phyloP scores from a whole-genome alignment of 2,329 filamentous ascomycete species.

The Parascedosporium putredinis region DNA sequence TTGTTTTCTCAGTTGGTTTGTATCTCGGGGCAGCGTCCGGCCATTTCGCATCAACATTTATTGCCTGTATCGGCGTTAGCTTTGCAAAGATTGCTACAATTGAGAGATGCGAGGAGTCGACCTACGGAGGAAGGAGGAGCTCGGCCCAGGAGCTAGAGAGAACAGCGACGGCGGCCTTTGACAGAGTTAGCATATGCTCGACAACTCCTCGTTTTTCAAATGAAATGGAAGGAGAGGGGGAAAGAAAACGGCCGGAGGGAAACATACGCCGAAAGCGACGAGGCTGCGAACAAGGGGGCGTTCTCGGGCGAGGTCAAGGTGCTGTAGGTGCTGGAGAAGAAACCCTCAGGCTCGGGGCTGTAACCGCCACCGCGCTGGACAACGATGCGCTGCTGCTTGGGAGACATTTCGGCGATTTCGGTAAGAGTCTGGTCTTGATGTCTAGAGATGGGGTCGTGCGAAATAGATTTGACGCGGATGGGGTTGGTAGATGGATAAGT shows the following conservation, averaged over 20 bases:
- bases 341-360: constrained; percentile 23
- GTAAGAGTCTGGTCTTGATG: no score
- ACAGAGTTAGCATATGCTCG: no score
- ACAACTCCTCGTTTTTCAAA: no score
- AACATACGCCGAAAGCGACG: constrained; percentile 56
- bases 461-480: no score
- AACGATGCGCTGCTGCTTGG: constrained; percentile 8
- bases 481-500: no score
- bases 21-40: no score
- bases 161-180: constrained; percentile 58
- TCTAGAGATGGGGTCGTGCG: neutral
- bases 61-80: neutral
- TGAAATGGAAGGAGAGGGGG: neutral
- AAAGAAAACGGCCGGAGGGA: neutral
- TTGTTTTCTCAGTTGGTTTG: neutral
- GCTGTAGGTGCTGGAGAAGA: constrained; percentile 48
- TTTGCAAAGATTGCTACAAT: neutral
- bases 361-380: neutral
- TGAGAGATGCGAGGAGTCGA: neutral
- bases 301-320: constrained; percentile 58
- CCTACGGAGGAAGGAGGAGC: constrained; percentile 5
- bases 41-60: neutral
- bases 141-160: constrained; percentile 38
- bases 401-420: no score
- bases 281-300: constrained; percentile 57